Conservation (phyloP, 169 alveolate species). For the Plasmodium coatneyi region DNA sequence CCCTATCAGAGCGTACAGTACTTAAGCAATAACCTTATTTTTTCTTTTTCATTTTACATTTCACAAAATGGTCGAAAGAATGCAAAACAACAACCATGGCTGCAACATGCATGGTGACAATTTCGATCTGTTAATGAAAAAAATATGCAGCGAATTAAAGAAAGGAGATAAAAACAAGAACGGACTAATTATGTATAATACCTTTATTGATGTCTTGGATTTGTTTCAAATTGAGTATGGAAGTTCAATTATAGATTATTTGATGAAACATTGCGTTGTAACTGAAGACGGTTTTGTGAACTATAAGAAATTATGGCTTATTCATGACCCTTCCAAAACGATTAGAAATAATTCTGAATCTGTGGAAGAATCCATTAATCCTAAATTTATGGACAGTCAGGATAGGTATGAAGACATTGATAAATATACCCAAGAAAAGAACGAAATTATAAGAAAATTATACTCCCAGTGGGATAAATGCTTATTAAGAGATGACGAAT, state of each 20-base stretch:
- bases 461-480: slow-evolving; percentile 73
- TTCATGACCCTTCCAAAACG: slow-evolving; percentile 58
- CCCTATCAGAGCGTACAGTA: neutral
- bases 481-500: slow-evolving; percentile 66
- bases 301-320: slow-evolving; percentile 54
- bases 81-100: slow-evolving; percentile 2
- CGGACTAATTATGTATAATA: slow-evolving; percentile 43
- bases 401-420: slow-evolving; percentile 71
- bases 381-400: slow-evolving; percentile 50
- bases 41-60: neutral
- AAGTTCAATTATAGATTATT: slow-evolving; percentile 39
- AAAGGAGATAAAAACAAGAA: slow-evolving; percentile 69
- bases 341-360: slow-evolving; percentile 56
- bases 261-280: slow-evolving; percentile 56
- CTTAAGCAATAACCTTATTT: neutral
- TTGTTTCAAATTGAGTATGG: slow-evolving; percentile 60
- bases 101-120: neutral
- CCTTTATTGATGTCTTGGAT: slow-evolving; percentile 67
- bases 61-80: slow-evolving; percentile 16
- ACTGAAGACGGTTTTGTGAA: slow-evolving; percentile 72
- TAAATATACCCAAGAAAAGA: slow-evolving; percentile 51
- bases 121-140: slow-evolving; percentile 34
- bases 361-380: slow-evolving; percentile 36
- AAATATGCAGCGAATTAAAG: slow-evolving; percentile 45
- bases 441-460: slow-evolving; percentile 68